Conservation (phyloP, 1,139 yeast species). For the Torulaspora pretoriensis region DNA sequence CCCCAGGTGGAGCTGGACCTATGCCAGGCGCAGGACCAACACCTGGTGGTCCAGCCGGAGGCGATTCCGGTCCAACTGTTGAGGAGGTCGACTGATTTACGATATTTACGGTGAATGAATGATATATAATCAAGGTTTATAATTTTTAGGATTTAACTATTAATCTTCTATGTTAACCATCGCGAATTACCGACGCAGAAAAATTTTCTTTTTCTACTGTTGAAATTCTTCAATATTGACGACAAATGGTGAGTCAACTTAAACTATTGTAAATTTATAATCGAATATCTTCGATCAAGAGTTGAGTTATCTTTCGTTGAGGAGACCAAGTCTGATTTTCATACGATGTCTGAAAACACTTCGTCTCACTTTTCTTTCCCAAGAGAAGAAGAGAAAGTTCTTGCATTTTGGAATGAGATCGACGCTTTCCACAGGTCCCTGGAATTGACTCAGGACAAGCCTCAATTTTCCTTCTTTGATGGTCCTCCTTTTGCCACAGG, state of each 20-base stretch:
- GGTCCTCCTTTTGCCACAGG: conserved; percentile 99
- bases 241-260: conserved; percentile 4
- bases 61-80: conserved; percentile 58
- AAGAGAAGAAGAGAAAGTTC: conserved; percentile 78
- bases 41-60: conserved; percentile 44
- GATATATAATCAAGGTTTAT: background rate
- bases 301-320: background rate
- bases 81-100: conserved; percentile 60
- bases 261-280: background rate
- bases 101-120: background rate
- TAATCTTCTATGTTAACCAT: no score
- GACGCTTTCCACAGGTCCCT: conserved; percentile 89
- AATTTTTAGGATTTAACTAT: no score
- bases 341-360: conserved; percentile 30
- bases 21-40: conserved; percentile 31
- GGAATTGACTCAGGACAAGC: conserved; percentile 77
- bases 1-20: conserved; percentile 44
- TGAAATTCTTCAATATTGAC: conserved; percentile 1
- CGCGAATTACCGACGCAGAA: background rate
- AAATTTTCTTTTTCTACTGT: conserved; percentile 3
- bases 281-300: background rate
- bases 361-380: conserved; percentile 54
- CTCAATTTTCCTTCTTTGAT: conserved; percentile 89
- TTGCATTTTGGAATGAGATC: conserved; percentile 78
- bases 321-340: background rate